phyloP scores from a whole-genome alignment of 257 asterid species.

The Paraleonurus japonicus region DNA sequence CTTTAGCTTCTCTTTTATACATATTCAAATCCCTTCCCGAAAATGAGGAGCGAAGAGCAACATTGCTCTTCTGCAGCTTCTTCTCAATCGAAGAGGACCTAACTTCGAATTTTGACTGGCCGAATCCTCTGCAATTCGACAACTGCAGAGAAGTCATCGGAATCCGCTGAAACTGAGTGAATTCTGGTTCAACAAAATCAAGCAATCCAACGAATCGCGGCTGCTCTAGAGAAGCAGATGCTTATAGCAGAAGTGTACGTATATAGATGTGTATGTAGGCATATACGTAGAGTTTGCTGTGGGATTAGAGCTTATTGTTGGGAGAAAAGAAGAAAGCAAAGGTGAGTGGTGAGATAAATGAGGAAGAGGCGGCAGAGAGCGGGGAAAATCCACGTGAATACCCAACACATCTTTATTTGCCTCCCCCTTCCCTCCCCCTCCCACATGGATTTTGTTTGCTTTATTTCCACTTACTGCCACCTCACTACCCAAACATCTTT shows the following conservation, averaged over 20 bases:
- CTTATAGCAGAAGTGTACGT: not conserved
- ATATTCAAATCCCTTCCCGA: slow-evolving; percentile 45
- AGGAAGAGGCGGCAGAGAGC: slow-evolving; percentile 44
- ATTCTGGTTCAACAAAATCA: not conserved
- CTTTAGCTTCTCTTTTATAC: slow-evolving; percentile 24
- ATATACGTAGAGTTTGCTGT: slow-evolving; percentile 5
- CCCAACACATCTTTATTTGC: slow-evolving; percentile 17
- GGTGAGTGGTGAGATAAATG: slow-evolving; percentile 40
- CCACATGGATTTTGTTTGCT: slow-evolving; percentile 23
- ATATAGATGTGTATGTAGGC: not conserved
- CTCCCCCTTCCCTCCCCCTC: no score
- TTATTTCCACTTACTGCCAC: slow-evolving; percentile 27
- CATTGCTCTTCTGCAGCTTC: slow-evolving; percentile 17
- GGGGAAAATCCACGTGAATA: slow-evolving; percentile 45
- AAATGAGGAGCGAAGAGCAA: slow-evolving; percentile 35
- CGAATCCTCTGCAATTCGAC: slow-evolving; percentile 45
- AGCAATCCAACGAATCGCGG: not conserved
- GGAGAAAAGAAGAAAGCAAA: slow-evolving; percentile 3
- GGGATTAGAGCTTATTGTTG: slow-evolving; percentile 34
- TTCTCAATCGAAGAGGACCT: slow-evolving; percentile 22
- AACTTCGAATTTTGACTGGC: slow-evolving; percentile 27
- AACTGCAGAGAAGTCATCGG: slow-evolving; percentile 56
- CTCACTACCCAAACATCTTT: slow-evolving; percentile 15
- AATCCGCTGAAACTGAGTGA: not conserved
- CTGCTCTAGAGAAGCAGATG: not conserved